phyloP scores from a whole-genome alignment of 2,329 filamentous ascomycete species.

The Scopulariopsis brevicaulis region DNA sequence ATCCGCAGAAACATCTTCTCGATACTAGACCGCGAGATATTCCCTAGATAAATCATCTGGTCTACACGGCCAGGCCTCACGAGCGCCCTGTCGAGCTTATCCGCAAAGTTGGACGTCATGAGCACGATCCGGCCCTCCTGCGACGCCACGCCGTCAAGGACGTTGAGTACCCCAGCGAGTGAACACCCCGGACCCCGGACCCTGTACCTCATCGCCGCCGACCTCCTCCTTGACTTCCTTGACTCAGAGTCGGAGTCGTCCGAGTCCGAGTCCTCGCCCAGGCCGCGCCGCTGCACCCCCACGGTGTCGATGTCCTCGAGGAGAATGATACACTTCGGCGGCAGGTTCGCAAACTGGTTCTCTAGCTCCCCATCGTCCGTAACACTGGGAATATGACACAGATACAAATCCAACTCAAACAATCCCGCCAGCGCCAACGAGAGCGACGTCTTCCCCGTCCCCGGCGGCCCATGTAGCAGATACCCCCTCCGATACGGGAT shows the following conservation, averaged over 20 bases:
- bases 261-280: slow-evolving; percentile 12
- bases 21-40: slow-evolving; percentile 41
- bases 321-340: slow-evolving; percentile 12
- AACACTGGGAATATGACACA: slow-evolving; percentile 38
- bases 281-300: slow-evolving; percentile 30
- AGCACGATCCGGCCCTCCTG: slow-evolving; percentile 71
- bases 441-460: slow-evolving; percentile 61
- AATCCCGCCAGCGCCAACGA: slow-evolving; percentile 54
- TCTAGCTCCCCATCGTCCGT: slow-evolving; percentile 56
- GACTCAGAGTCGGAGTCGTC: slow-evolving; percentile 13
- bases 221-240: slow-evolving; percentile 6
- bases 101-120: slow-evolving; percentile 72
- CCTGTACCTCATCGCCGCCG: not conserved
- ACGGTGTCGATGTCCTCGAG: slow-evolving; percentile 16
- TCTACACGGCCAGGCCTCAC: slow-evolving; percentile 66
- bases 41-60: slow-evolving; percentile 52
- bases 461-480: slow-evolving; percentile 65
- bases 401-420: slow-evolving; percentile 56
- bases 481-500: slow-evolving; percentile 71
- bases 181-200: slow-evolving; percentile 23
- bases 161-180: slow-evolving; percentile 69
- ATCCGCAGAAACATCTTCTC: slow-evolving; percentile 48
- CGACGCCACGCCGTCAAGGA: slow-evolving; percentile 71
- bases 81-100: slow-evolving; percentile 61
- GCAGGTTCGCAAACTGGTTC: slow-evolving; percentile 28